These are phyloP conservation scores for Paramecium caudatum DNA, from an alignment of 73 alveolate species.

Conservation along the genomic window DNA sequence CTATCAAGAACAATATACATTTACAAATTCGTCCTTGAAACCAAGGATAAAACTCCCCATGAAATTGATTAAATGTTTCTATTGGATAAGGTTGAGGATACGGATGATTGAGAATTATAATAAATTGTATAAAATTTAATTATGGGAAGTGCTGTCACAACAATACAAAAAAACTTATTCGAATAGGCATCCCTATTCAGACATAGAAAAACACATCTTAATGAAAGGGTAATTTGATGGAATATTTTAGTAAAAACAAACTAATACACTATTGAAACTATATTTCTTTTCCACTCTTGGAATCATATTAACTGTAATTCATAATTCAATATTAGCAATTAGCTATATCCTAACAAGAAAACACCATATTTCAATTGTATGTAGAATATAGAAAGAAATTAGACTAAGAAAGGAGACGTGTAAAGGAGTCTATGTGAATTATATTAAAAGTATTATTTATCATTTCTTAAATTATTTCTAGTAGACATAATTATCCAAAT, in stretches of 20 bases:
- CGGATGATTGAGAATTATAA: constrained; percentile 24
- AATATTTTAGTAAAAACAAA: too few relatives aligned
- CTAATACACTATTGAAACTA: too few relatives aligned
- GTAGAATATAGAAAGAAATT: too few relatives aligned
- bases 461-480: constrained; percentile 40
- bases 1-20: constrained; percentile 12
- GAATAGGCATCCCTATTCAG: neutral
- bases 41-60: constrained; percentile 24
- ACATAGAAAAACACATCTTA: neutral
- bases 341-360: too few relatives aligned
- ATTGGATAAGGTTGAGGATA: constrained; percentile 13
- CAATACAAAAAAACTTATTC: neutral
- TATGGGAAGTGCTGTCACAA: constrained; percentile 15
- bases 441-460: constrained; percentile 22
- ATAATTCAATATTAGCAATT: too few relatives aligned
- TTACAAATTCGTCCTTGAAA: neutral
- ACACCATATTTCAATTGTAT: too few relatives aligned
- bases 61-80: constrained; percentile 32
- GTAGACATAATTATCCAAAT: constrained; percentile 55
- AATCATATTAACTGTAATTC: too few relatives aligned
- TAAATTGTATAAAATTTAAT: constrained; percentile 46
- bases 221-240: too few relatives aligned
- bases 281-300: too few relatives aligned
- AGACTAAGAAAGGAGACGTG: too few relatives aligned
- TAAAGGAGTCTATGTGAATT: neutral